Evolutionary conservation across 495 filamentous ascomycete genomes (phyloP), one percentile per base, ranked within the genome.

Genomic region (Daldinia concentrica): DNA sequence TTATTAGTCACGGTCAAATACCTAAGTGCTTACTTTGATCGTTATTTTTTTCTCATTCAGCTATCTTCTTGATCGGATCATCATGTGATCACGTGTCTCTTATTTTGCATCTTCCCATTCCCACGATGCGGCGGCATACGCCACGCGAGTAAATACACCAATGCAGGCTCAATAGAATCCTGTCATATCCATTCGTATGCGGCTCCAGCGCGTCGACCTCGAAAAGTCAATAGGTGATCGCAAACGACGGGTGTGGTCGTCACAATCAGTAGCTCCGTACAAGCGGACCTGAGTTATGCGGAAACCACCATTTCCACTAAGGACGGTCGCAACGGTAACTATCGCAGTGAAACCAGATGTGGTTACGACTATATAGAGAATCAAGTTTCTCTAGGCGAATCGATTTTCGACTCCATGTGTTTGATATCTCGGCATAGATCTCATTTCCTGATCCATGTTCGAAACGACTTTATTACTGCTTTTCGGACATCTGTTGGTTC

Each of bases 11-110:
- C 57, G 36, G 17, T 30, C 36, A 24, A 60, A 30, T 41, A 45
- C 24, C 26, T 27, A 29, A 60, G 22, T 37, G 22, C 22, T 14
- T 29, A 45, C 22, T 27, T 37, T 37, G 34, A 39, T 41, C 12
- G 22, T 36, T 12, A 19, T 30, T 51, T 68, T 41, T 34, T 34
- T 63, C 39, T 71, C 67, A 52, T 74, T 65, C 52, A 69, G 34
- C 54, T 57, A 64, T 71, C 62, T 67, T 66, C 63, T 68, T 27
- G 61, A 58, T 55, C 59, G 27, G 39, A 66, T 61, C 51, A 65
- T 69, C 70, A 24, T 69, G 48, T 69, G 65, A 69, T 57, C 61
- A 58, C 43, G 57, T 65, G 43, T 59, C 60, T 58, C 19, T 48
- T 45, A 22, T 69, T 56, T 52, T 52, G 24, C 24, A 9, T 66